These are phyloP conservation scores for Bryoerythrophyllum caledonicum DNA, from an alignment of 225 moss, liverwort and hornwort genomes.

Conservation along the genomic window DNA sequence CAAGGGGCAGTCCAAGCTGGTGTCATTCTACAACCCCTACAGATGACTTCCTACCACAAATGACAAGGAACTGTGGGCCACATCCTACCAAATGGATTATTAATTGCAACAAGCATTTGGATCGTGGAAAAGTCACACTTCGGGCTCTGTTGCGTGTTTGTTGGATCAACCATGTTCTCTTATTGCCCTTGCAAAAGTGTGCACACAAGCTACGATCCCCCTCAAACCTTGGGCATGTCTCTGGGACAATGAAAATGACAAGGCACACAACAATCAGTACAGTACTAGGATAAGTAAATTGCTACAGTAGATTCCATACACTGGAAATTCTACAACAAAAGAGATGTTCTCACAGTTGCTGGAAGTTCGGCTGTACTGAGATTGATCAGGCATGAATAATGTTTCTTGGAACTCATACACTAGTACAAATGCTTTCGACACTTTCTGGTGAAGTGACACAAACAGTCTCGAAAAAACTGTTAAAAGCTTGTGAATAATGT, in stretches of 20 bases:
- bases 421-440: no score
- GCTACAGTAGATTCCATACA: not conserved
- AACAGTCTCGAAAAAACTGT: no score
- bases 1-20: not conserved
- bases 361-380: no score
- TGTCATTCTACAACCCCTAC: not conserved
- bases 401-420: no score
- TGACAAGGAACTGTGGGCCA: conserved; percentile 19
- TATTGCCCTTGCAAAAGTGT: conserved; percentile 13
- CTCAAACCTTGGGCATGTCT: not conserved
- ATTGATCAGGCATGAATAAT: no score
- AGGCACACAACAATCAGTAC: not conserved
- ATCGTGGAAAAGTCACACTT: conserved; percentile 24
- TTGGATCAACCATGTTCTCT: not conserved
- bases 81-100: conserved; percentile 18
- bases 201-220: not conserved
- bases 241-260: conserved; percentile 1
- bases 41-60: not conserved
- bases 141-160: not conserved
- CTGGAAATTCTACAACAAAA: not conserved
- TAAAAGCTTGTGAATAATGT: no score
- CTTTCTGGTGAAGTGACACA: no score
- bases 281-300: not conserved
- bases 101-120: conserved; percentile 13
- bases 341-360: no score